Evolutionary conservation across 352 stramenopile genomes (phyloP).

Genomic region (Pythium diclinum): DNA sequence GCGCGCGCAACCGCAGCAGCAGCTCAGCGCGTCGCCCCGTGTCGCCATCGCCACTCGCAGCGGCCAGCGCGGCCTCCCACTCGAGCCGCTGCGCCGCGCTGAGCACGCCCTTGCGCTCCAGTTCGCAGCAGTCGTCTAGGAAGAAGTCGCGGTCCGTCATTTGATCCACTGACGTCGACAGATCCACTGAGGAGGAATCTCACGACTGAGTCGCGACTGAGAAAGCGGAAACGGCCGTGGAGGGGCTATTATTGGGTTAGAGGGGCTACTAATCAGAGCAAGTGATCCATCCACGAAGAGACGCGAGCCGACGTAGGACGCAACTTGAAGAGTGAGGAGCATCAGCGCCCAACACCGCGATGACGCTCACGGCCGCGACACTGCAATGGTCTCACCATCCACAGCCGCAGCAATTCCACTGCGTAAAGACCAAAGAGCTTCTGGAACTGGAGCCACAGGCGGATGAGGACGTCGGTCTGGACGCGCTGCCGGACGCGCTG

Average conservation of each 20-base stretch:
- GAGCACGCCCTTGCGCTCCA: conserved; percentile 27
- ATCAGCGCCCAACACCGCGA: neutral
- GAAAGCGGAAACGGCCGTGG: neutral
- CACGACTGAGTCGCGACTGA: neutral
- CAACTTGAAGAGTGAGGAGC: neutral
- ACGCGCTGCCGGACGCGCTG: conserved; percentile 39
- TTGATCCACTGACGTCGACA: neutral
- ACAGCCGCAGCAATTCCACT: neutral
- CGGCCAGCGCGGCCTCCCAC: conserved; percentile 26
- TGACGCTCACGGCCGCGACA: neutral
- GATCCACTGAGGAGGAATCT: neutral
- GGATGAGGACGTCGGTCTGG: neutral
- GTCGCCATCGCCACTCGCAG: neutral
- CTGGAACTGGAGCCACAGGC: neutral
- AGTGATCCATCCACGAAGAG: conserved; percentile 2
- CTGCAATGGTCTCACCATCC: neutral
- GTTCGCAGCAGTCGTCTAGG: conserved; percentile 14
- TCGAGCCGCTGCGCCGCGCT: conserved; percentile 29
- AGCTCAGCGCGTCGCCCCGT: neutral
- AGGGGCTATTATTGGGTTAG: neutral
- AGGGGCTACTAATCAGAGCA: conserved; percentile 5
- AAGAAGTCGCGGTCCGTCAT: conserved; percentile 13
- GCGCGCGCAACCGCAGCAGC: conserved; percentile 26
- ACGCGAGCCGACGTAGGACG: neutral
- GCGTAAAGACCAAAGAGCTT: neutral